Conservation (phyloP, 441 rosid species). For the Adansonia grandidieri region DNA sequence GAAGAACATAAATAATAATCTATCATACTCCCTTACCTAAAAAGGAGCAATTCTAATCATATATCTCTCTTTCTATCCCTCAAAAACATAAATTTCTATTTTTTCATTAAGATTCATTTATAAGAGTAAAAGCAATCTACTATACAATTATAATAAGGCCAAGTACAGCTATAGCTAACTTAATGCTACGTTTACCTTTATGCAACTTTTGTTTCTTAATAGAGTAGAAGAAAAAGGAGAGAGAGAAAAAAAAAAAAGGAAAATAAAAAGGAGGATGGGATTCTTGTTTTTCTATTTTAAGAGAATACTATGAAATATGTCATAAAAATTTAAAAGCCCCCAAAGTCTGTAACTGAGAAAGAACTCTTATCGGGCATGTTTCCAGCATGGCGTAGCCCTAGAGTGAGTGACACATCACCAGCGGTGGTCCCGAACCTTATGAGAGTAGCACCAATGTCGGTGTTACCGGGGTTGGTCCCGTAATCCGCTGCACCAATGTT, state of each 20-base stretch:
- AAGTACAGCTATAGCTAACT: constrained; percentile 30
- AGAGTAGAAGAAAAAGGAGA: constrained; percentile 9
- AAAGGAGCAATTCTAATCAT: neutral
- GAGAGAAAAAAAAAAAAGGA: neutral
- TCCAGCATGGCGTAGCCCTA: constrained; percentile 93
- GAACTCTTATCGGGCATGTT: constrained; percentile 69
- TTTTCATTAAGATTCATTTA: constrained; percentile 13
- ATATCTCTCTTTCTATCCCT: neutral
- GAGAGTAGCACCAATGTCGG: constrained; percentile 46
- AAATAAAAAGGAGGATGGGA: constrained; percentile 7
- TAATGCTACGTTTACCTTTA: constrained; percentile 36
- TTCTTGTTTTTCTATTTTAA: constrained; percentile 16
- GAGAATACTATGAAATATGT: constrained; percentile 21
- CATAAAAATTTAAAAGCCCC: constrained; percentile 39
- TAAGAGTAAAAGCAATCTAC: constrained; percentile 29
- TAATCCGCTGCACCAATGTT: constrained; percentile 42
- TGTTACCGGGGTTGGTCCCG: constrained; percentile 47
- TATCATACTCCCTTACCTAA: neutral
- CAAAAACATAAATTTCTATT: neutral
- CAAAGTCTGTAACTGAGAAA: constrained; percentile 82
- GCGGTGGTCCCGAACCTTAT: constrained; percentile 73
- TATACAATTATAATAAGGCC: constrained; percentile 47
- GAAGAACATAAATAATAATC: neutral
- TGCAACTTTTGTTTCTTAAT: constrained; percentile 31
- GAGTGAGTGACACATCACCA: constrained; percentile 93